phyloP scores from a whole-genome alignment of 2,329 filamentous ascomycete species.

The Thielaviopsis cerberus region DNA sequence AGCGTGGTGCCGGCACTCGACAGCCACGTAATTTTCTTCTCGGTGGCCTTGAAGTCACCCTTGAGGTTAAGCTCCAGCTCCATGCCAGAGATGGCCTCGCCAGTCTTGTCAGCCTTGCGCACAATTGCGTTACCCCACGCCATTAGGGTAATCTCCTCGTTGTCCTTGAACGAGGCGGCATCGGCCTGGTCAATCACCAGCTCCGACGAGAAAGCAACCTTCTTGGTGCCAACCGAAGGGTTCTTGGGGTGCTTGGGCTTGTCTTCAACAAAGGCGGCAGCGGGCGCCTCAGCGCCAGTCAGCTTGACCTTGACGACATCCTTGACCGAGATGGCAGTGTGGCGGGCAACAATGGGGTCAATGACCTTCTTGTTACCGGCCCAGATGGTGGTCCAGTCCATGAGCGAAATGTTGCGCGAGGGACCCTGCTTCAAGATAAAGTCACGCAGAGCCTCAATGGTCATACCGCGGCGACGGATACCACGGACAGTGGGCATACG shows the following conservation, averaged over 20 bases:
- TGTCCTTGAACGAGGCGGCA: slow-evolving; percentile 58
- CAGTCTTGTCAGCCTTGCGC: slow-evolving; percentile 26
- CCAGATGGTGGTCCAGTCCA: slow-evolving; percentile 67
- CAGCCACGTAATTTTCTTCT: slow-evolving; percentile 94
- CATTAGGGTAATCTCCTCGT: slow-evolving; percentile 92
- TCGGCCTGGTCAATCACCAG: slow-evolving; percentile 77
- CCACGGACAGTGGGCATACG: slow-evolving; percentile 73
- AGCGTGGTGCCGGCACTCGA: slow-evolving; percentile 57
- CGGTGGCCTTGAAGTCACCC: slow-evolving; percentile 84
- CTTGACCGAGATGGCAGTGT: slow-evolving; percentile 54
- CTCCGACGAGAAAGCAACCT: slow-evolving; percentile 57
- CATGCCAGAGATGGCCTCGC: slow-evolving; percentile 43
- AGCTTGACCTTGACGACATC: slow-evolving; percentile 54
- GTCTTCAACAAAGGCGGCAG: slow-evolving; percentile 46
- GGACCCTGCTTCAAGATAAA: slow-evolving; percentile 75
- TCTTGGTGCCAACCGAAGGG: slow-evolving; percentile 64
- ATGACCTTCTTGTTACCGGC: slow-evolving; percentile 65
- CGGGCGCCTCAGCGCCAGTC: slow-evolving; percentile 47
- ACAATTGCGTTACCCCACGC: slow-evolving; percentile 69
- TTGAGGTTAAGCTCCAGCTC: slow-evolving; percentile 76
- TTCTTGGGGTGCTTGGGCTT: slow-evolving; percentile 86
- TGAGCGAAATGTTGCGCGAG: slow-evolving; percentile 63
- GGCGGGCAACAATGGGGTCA: slow-evolving; percentile 55
- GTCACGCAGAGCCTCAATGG: slow-evolving; percentile 58
- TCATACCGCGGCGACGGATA: slow-evolving; percentile 61